Evolutionary conservation across 2,329 filamentous ascomycete species (phyloP), one percentile per base, ranked within the genome.

Genomic region (Thielaviopsis ethacetica): DNA sequence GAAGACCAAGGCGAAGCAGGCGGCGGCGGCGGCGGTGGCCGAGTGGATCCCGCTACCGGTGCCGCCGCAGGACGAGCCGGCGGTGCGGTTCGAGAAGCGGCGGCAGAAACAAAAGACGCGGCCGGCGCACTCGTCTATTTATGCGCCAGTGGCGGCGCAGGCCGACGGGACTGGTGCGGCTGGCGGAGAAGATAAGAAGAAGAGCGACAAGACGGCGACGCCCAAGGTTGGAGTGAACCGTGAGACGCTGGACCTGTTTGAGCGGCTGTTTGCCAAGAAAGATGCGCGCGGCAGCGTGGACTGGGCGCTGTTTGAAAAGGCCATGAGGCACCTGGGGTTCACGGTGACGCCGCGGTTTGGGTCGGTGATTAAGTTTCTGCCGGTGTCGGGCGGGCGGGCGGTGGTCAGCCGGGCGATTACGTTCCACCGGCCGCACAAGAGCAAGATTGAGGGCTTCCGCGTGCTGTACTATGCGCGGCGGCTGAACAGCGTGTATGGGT

Each of bases 51-150:
- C 66, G 0, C 41, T 65, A 5, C 60, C 64, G 0, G n/a, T 60
- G 0, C 62, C 66, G 6, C 38, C 63, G 1, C 51, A 64, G 3
- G 59, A 67, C 26, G 52, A 64, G 0, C 53, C 52, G 5, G 66
- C 68, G 21, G 27, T 66, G 1, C 62, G 60, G 10, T 61, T 72
- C 1, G 65, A 73, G 58, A 64, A 71, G 51, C 69, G 70, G 24
- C 68, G 64, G 22, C 60, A 71, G 49, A 77, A 76, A 61, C 67
- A 72, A 51, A 78, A 76, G 66, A 76, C 73, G 0, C 71, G 74
- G 0, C 71, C 69, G 3, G 59, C 65, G 0, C 64, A 71, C 26
- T 68, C 69, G 0, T 72, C 70, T 0, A 57, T 65, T 0, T 68
- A 71, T 53, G 59, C 62, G 21, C 5, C 61, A 66, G 3, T 27